These are phyloP conservation scores for Mycena galericulata DNA, from an alignment of 768 basidiomycete genomes.

Conservation along the genomic window DNA sequence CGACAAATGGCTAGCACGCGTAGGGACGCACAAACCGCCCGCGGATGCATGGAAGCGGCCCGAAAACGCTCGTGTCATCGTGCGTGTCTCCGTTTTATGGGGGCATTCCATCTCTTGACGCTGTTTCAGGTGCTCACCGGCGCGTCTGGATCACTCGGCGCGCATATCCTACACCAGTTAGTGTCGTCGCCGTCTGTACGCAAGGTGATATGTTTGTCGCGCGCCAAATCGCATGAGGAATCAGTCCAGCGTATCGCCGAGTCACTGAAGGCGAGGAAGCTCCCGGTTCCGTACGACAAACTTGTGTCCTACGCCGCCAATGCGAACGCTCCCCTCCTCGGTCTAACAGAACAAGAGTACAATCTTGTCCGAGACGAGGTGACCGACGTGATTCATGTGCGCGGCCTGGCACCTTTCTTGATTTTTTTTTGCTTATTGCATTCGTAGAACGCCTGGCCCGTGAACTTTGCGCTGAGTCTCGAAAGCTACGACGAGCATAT, in stretches of 20 bases:
- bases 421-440: background rate
- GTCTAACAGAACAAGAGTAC: conserved; percentile 52
- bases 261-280: conserved; percentile 54
- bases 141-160: conserved; percentile 66
- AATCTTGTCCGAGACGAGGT: conserved; percentile 46
- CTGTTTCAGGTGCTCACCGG: conserved; percentile 59
- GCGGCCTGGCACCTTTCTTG: conserved; percentile 1
- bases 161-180: conserved; percentile 62
- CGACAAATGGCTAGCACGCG: conserved; percentile 50
- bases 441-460: conserved; percentile 66
- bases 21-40: conserved; percentile 22
- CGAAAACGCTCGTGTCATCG: conserved; percentile 31
- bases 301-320: conserved; percentile 58
- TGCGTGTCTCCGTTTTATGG: background rate
- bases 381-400: conserved; percentile 61
- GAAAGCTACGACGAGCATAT: conserved; percentile 56
- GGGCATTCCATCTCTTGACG: background rate
- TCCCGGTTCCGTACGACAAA: conserved; percentile 41
- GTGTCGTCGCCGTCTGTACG: conserved; percentile 49
- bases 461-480: conserved; percentile 63
- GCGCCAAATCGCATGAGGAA: conserved; percentile 59
- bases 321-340: conserved; percentile 53
- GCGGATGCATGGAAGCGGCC: conserved; percentile 26
- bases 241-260: conserved; percentile 53
- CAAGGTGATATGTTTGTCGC: conserved; percentile 62